These are phyloP conservation scores for Salix viminalis DNA, from an alignment of 345 rosid species.

Conservation along the genomic window DNA sequence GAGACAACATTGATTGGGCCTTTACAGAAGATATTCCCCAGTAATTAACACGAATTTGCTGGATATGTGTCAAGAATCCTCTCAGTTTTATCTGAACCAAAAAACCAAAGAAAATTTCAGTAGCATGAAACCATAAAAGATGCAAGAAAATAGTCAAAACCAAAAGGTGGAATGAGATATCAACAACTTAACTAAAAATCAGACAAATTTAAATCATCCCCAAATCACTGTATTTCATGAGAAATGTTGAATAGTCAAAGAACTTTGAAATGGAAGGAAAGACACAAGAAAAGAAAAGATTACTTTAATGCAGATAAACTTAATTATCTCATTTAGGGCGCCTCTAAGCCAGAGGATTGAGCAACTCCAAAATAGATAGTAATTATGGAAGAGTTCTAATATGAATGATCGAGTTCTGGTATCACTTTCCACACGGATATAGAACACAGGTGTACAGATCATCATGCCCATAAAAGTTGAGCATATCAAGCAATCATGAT, in stretches of 20 bases:
- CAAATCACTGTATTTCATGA: background rate
- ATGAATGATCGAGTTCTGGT: background rate
- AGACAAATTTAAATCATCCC: background rate
- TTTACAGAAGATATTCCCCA: constrained; percentile 86
- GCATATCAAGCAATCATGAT: background rate
- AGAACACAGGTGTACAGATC: background rate
- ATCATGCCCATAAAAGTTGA: background rate
- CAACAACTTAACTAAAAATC: background rate
- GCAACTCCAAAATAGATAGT: background rate
- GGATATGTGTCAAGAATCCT: constrained; percentile 90
- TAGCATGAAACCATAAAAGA: background rate
- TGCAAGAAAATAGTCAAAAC: background rate
- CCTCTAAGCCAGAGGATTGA: background rate
- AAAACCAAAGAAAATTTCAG: constrained; percentile 2
- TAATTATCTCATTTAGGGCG: background rate
- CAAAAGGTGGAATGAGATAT: background rate
- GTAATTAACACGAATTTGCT: constrained; percentile 83
- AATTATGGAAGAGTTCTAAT: background rate
- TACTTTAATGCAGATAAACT: background rate
- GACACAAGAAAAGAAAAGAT: background rate
- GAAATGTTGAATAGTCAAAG: background rate
- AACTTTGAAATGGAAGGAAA: background rate
- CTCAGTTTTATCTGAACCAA: constrained; percentile 75
- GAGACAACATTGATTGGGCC: constrained; percentile 50
- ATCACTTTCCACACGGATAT: background rate